Conservation (phyloP, 202 grass and related monocot genomes). For the Panicum virgatum region DNA sequence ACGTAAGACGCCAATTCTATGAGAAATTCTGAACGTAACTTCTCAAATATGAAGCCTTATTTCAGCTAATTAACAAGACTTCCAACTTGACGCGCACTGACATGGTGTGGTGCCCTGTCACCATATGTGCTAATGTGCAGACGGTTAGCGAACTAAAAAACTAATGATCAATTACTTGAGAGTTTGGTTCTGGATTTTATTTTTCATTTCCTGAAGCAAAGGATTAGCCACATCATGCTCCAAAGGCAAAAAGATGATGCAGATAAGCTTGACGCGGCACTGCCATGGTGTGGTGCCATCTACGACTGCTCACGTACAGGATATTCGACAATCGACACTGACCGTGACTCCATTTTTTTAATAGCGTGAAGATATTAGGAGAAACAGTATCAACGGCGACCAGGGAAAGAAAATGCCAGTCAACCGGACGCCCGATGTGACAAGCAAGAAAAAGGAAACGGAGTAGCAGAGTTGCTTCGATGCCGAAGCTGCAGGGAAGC, state of each 20-base stretch:
- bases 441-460: constrained; percentile 24
- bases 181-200: background rate
- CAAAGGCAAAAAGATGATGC: background rate
- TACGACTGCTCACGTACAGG: constrained; percentile 2
- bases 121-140: too few relatives aligned
- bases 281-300: constrained; percentile 9
- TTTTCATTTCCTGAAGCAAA: background rate
- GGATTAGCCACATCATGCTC: background rate
- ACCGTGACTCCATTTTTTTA: background rate
- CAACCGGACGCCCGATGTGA: constrained; percentile 22
- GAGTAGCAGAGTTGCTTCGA: background rate
- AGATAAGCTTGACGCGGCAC: constrained; percentile 36
- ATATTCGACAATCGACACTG: background rate
- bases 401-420: background rate
- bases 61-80: too few relatives aligned
- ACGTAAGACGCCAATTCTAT: too few relatives aligned
- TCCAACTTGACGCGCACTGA: too few relatives aligned
- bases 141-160: background rate
- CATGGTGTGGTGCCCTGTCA: too few relatives aligned
- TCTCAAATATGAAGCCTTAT: too few relatives aligned
- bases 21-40: too few relatives aligned
- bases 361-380: background rate
- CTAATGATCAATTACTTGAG: background rate
- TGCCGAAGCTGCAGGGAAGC: constrained; percentile 3
- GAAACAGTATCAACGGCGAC: background rate